Conservation (phyloP, 2,329 filamentous ascomycete genomes). For the Lachnellula hyalina region DNA sequence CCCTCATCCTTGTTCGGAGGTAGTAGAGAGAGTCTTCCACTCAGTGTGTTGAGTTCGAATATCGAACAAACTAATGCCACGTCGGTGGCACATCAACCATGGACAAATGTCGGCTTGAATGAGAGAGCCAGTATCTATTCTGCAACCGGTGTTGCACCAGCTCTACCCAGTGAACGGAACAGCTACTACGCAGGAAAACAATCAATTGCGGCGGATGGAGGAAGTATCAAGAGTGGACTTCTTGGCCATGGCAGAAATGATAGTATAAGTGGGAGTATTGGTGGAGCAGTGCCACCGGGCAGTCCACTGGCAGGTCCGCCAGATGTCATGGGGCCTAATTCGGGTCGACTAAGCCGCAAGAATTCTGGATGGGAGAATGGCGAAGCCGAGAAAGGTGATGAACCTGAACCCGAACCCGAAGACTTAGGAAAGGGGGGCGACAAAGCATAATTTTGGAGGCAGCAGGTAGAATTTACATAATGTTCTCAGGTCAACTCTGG, state of each 20-base stretch:
- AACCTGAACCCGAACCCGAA: conserved; percentile 4
- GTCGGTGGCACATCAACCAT: conserved; percentile 49
- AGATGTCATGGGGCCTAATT: conserved; percentile 29
- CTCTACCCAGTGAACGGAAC: conserved; percentile 68
- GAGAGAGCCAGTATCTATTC: conserved; percentile 82
- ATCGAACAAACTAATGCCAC: conserved; percentile 47
- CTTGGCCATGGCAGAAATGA: conserved; percentile 75
- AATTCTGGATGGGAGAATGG: conserved; percentile 26
- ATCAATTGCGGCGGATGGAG: conserved; percentile 55
- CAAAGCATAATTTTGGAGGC: conserved; percentile 9
- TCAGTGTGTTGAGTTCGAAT: conserved; percentile 72
- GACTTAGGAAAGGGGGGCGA: conserved; percentile 5
- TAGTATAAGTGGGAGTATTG: conserved; percentile 74
- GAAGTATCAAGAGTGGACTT: conserved; percentile 72
- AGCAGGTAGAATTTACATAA: neutral
- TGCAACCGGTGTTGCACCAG: conserved; percentile 60
- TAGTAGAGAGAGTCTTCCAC: conserved; percentile 71
- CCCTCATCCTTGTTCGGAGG: conserved; percentile 79
- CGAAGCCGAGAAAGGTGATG: conserved; percentile 20
- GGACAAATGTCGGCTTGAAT: conserved; percentile 37
- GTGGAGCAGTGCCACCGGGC: conserved; percentile 43
- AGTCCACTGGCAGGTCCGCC: conserved; percentile 59
- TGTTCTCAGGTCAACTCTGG: neutral
- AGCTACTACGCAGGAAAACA: conserved; percentile 66
- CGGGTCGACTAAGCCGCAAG: conserved; percentile 26